Base-by-base conservation (phyloP, 768 basidiomycete species). In the Sporobolomyces phaffii region DNA sequence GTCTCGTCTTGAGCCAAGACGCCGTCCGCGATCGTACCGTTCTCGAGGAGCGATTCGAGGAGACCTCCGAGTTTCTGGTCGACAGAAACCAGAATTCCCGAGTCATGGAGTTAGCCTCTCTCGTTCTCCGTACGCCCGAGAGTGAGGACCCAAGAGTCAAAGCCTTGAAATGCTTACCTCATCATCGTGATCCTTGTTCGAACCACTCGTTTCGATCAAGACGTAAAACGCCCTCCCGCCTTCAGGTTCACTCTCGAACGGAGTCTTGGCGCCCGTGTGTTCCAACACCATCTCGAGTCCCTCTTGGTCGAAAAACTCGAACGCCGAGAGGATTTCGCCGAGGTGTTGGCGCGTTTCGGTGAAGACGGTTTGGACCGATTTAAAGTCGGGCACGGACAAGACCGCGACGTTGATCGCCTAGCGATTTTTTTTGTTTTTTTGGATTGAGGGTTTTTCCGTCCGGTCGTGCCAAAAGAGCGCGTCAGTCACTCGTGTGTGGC, bases 241-340 rank as follows among this genome's bases (percentile, higher is more conserved):
- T 70, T 85, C 82, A 49, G 88, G 82, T 64, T 91, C 88, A 53
- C 87, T 81, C 54, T 87, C 83, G 57, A 83, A 82, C 40, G 94
- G 81, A 17, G 86, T 86, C 56, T 87, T 84, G 26, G 88, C 87
- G 69, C 90, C 86, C 0, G 89, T 87, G 56, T 76, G 76, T 52
- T 73, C 64, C 28, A 75, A 73, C 34, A 87, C 86, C 62, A 93
- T 81, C 57, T 92, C 85, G 76, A 90, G 90, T 2, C 88, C 84
- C 17, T 86, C 86, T 59, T 89, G 83, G 76, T 99, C 94, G 54
- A 93, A 90, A 78, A 88, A 98, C 78, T 99, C 94, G 78, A 98
- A 98, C 0, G 96, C 94, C 11, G 91, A 93, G 33, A 99, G 84
- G 68, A 98, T 93, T 80, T 99, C 94, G 15, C 91, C 91, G 10